Evolutionary conservation across 352 stramenopile genomes (phyloP).

Genomic region (Pythium insidiosum): DNA sequence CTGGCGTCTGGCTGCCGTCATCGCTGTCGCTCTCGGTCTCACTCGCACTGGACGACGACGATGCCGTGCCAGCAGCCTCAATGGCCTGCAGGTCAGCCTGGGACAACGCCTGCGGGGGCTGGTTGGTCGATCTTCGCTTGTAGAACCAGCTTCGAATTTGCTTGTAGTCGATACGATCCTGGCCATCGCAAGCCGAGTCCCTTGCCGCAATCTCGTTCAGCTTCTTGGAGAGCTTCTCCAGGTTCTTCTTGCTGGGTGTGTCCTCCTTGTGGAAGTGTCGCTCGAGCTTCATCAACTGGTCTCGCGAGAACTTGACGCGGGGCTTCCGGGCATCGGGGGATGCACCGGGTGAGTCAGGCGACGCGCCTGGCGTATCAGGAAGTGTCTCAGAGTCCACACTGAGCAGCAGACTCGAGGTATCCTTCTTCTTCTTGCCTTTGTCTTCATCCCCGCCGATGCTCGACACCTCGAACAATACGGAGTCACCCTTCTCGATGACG

Average conservation of each 20-base stretch:
- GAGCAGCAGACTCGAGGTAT: slow-evolving; percentile 30
- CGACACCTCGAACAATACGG: slow-evolving; percentile 5
- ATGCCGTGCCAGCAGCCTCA: slow-evolving; percentile 22
- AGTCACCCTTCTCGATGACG: slow-evolving; percentile 49
- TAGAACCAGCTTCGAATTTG: slow-evolving; percentile 86
- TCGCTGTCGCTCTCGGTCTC: slow-evolving; percentile 68
- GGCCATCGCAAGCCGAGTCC: slow-evolving; percentile 43
- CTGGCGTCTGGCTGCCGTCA: slow-evolving; percentile 18
- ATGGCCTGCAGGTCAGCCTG: slow-evolving; percentile 35
- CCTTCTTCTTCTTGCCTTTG: slow-evolving; percentile 50
- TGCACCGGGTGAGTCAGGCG: slow-evolving; percentile 54
- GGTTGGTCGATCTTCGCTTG: slow-evolving; percentile 73
- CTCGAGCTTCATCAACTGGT: slow-evolving; percentile 73
- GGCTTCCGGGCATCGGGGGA: slow-evolving; percentile 56
- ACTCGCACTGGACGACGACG: slow-evolving; percentile 45
- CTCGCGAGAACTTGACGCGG: slow-evolving; percentile 70
- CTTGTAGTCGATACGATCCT: slow-evolving; percentile 78
- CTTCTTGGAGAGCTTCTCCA: slow-evolving; percentile 69
- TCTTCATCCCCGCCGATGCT: slow-evolving; percentile 2
- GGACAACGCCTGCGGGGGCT: slow-evolving; percentile 60
- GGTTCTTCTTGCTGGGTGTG: slow-evolving; percentile 67
- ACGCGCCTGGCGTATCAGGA: slow-evolving; percentile 40
- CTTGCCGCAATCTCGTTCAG: slow-evolving; percentile 57
- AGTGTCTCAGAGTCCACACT: slow-evolving; percentile 51
- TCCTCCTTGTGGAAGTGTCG: slow-evolving; percentile 81